phyloP scores from a whole-genome alignment of 768 basidiomycete species.

The Tephrocybe sp. region DNA sequence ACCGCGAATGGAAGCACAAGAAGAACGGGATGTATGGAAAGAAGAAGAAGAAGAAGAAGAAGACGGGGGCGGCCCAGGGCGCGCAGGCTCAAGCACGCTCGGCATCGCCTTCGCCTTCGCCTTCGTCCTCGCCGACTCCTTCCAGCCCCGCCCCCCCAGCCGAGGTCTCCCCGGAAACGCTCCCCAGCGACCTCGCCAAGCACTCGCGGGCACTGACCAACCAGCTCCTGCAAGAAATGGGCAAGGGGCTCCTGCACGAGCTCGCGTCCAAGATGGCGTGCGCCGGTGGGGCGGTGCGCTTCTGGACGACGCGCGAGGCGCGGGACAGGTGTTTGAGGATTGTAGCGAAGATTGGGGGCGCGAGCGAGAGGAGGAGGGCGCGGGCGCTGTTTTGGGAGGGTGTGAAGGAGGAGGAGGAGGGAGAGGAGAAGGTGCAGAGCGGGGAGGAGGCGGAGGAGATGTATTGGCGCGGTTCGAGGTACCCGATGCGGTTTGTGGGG shows the following conservation, averaged over 20 bases:
- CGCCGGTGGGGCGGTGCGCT: constrained; percentile 39
- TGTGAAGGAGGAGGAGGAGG: constrained; percentile 13
- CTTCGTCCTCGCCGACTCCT: no score
- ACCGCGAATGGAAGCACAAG: constrained; percentile 60
- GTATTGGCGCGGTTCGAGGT: constrained; percentile 70
- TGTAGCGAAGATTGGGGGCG: constrained; percentile 77
- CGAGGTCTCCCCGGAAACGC: constrained; percentile 28
- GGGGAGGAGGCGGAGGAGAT: constrained; percentile 32
- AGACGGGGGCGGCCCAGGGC: no score
- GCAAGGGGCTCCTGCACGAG: constrained; percentile 58
- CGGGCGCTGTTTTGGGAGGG: constrained; percentile 53
- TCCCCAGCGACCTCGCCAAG: constrained; percentile 40
- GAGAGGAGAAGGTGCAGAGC: constrained; percentile 29
- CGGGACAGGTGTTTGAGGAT: constrained; percentile 73
- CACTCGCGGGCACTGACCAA: constrained; percentile 70
- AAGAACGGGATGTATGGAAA: constrained; percentile 24
- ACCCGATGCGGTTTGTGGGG: constrained; percentile 50
- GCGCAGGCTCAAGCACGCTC: no score
- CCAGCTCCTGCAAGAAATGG: constrained; percentile 78
- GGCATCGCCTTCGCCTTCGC: no score
- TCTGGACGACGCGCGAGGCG: constrained; percentile 84
- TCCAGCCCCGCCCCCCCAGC: constrained; percentile 10
- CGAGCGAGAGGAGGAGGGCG: constrained; percentile 61
- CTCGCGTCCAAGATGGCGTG: constrained; percentile 47
- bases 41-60: constrained; percentile 14